Percentiles rank a stretch among this genome's conserved stretches.
Evolutionary conservation across 2,329 filamentous ascomycete species (phyloP).

Genomic region (Sporothrix brunneoviolacea): DNA sequence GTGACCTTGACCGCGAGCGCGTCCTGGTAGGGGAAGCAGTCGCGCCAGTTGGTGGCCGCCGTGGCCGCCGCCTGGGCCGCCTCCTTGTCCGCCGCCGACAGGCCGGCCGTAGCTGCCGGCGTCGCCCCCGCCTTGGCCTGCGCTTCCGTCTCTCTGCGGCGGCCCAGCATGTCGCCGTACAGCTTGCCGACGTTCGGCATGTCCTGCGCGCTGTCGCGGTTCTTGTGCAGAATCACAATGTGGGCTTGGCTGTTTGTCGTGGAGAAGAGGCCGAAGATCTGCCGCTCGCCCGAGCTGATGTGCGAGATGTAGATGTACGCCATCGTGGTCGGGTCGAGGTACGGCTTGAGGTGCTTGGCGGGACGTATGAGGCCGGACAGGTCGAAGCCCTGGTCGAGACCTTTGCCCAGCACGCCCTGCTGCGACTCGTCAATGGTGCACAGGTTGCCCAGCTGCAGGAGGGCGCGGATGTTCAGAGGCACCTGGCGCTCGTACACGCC

Average conservation of each 20-base stretch:
- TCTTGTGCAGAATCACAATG: slow-evolving; percentile 80
- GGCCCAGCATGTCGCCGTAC: slow-evolving; percentile 69
- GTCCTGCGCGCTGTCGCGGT: slow-evolving; percentile 68
- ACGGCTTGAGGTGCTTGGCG: slow-evolving; percentile 52
- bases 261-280: slow-evolving; percentile 91
- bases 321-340: slow-evolving; percentile 67
- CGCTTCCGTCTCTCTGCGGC: slow-evolving; percentile 56
- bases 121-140: slow-evolving; percentile 6
- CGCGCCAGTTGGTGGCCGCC: slow-evolving; percentile 66
- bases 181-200: slow-evolving; percentile 87
- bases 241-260: slow-evolving; percentile 73
- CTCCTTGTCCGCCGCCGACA: slow-evolving; percentile 12
- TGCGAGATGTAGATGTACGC: slow-evolving; percentile 91
- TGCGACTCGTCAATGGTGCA: slow-evolving; percentile 93
- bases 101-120: not conserved
- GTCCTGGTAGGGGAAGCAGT: slow-evolving; percentile 80
- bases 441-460: slow-evolving; percentile 81
- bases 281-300: slow-evolving; percentile 79
- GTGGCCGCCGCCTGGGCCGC: slow-evolving; percentile 49
- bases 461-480: slow-evolving; percentile 75
- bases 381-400: slow-evolving; percentile 90
- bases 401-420: slow-evolving; percentile 82
- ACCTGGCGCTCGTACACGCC: slow-evolving; percentile 95
- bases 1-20: slow-evolving; percentile 77
- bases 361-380: slow-evolving; percentile 66